A percentile compares a stretch with the other conserved stretches of the same genome.
These are phyloP conservation scores for Trypanosomatidae sp. DNA, from an alignment of 208 protist genomes.

Conservation along the genomic window DNA sequence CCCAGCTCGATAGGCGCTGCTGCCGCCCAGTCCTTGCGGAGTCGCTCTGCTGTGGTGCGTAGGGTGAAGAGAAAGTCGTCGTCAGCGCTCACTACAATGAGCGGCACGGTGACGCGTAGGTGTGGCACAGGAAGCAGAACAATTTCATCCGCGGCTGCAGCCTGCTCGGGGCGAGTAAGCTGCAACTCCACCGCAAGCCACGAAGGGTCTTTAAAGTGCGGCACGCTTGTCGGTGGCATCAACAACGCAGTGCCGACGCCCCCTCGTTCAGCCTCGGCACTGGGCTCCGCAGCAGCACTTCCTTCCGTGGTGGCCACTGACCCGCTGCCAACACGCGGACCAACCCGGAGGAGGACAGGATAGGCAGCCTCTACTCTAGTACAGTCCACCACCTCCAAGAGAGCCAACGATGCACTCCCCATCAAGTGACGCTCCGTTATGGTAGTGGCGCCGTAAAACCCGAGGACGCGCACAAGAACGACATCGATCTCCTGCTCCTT, in stretches of 20 bases:
- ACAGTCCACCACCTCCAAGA: conserved; percentile 62
- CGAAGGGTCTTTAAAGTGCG: conserved; percentile 20
- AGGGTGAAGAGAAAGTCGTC: conserved; percentile 63
- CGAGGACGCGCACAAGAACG: conserved; percentile 42
- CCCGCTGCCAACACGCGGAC: background rate
- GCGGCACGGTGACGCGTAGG: conserved; percentile 35
- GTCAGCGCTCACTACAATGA: conserved; percentile 41
- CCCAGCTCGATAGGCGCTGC: background rate
- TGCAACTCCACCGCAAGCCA: conserved; percentile 26
- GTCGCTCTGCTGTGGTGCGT: conserved; percentile 27
- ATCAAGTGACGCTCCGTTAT: conserved; percentile 57
- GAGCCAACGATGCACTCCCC: conserved; percentile 35
- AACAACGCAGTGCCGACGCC: background rate
- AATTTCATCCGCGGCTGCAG: background rate
- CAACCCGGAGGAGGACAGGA: conserved; percentile 26
- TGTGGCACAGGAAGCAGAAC: conserved; percentile 39
- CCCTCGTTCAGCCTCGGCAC: background rate
- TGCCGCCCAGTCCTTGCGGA: conserved; percentile 13
- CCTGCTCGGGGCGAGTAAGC: conserved; percentile 2
- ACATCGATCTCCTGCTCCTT: conserved; percentile 53
- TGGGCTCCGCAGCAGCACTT: background rate
- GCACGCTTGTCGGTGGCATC: background rate
- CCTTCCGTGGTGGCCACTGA: background rate
- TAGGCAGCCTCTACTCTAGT: conserved; percentile 29
- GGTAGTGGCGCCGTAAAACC: conserved; percentile 38